A percentile compares a stretch with the other conserved stretches of the same genome.
Conservation (phyloP, 805 yeast genomes). For the Wickerhamiella siamensis region DNA sequence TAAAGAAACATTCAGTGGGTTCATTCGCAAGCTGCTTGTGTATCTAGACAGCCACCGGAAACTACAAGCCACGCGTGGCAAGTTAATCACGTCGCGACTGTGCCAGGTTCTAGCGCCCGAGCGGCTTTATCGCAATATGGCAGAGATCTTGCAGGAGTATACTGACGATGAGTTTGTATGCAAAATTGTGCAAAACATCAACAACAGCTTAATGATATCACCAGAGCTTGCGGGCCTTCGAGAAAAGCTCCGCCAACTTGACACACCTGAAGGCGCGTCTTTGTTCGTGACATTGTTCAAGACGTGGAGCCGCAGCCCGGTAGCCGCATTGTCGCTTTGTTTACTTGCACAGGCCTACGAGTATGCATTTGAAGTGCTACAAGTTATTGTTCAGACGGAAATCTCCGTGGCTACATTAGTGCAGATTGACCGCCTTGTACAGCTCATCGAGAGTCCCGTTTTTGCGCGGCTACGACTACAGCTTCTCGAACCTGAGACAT, state of each 20-base stretch:
- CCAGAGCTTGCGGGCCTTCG: slow-evolving; percentile 65
- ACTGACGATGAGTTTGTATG: slow-evolving; percentile 56
- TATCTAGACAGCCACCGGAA: slow-evolving; percentile 58
- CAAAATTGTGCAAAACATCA: slow-evolving; percentile 72
- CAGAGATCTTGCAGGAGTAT: slow-evolving; percentile 53
- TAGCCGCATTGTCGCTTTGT: slow-evolving; percentile 76
- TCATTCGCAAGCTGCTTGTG: slow-evolving; percentile 54
- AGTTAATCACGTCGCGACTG: slow-evolving; percentile 67
- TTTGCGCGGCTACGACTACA: slow-evolving; percentile 78
- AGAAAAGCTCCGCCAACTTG: slow-evolving; percentile 46
- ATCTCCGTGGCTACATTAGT: slow-evolving; percentile 63
- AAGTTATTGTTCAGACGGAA: slow-evolving; percentile 69
- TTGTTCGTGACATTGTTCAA: slow-evolving; percentile 65
- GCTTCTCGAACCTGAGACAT: slow-evolving; percentile 69
- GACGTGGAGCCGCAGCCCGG: slow-evolving; percentile 86
- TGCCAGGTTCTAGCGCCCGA: slow-evolving; percentile 73
- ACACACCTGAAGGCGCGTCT: slow-evolving; percentile 45
- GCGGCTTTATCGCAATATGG: slow-evolving; percentile 64
- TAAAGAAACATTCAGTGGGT: slow-evolving; percentile 60
- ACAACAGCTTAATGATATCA: slow-evolving; percentile 72
- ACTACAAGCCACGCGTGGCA: slow-evolving; percentile 57
- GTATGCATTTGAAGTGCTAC: slow-evolving; percentile 68
- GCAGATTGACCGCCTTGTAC: slow-evolving; percentile 81
- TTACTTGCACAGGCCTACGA: slow-evolving; percentile 78
- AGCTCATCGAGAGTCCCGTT: slow-evolving; percentile 81